These are phyloP conservation scores for Fraxinus pennsylvanica DNA, from an alignment of 257 asterid genomes.

Conservation along the genomic window DNA sequence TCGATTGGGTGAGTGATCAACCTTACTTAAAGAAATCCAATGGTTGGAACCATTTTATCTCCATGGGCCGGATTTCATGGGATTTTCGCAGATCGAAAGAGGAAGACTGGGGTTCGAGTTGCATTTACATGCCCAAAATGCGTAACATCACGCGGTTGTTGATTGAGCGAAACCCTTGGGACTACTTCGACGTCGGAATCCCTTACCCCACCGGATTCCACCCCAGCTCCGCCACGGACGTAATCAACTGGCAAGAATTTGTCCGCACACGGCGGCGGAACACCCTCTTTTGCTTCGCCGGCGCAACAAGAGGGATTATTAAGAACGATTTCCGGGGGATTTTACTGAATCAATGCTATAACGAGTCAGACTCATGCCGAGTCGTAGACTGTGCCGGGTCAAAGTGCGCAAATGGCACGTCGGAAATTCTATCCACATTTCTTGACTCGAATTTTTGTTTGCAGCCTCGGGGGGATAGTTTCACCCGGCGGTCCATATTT, in stretches of 20 bases:
- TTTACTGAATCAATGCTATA: constrained; percentile 52
- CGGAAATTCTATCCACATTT: constrained; percentile 58
- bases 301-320: constrained; percentile 60
- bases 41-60: constrained; percentile 75
- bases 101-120: constrained; percentile 71
- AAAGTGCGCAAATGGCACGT: constrained; percentile 67
- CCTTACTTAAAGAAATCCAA: constrained; percentile 40
- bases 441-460: constrained; percentile 74
- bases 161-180: constrained; percentile 76
- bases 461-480: constrained; percentile 88
- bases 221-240: constrained; percentile 49
- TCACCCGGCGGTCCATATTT: constrained; percentile 74
- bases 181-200: constrained; percentile 68
- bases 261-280: constrained; percentile 42
- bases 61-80: constrained; percentile 78
- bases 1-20: constrained; percentile 56
- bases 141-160: constrained; percentile 66
- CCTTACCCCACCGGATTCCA: constrained; percentile 92
- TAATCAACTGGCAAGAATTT: constrained; percentile 59
- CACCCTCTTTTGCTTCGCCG: constrained; percentile 64
- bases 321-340: constrained; percentile 64
- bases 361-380: constrained; percentile 55
- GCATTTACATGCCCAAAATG: constrained; percentile 56
- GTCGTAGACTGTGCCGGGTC: constrained; percentile 68
- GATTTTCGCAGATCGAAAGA: constrained; percentile 68